Evolutionary conservation across 2,329 filamentous ascomycete genomes (phyloP).

Genomic region (Massarina eburnea): DNA sequence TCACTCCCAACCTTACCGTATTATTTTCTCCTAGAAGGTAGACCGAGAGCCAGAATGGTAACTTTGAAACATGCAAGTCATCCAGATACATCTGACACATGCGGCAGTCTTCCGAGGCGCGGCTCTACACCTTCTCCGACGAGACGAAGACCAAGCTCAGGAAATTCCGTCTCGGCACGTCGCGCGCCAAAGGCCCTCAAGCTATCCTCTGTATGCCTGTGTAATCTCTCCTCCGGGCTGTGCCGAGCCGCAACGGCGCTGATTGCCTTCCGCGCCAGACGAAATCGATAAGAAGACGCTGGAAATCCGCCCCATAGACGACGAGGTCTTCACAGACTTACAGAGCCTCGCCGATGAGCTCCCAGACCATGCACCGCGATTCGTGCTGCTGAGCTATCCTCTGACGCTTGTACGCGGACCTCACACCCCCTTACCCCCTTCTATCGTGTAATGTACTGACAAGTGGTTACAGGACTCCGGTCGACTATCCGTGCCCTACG

Average conservation of each 20-base stretch:
- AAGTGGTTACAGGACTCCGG: constrained; percentile 68
- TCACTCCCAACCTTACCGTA: too few relatives aligned
- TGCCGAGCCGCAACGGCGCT: constrained; percentile 20
- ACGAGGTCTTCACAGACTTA: constrained; percentile 79
- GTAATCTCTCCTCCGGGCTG: constrained; percentile 6
- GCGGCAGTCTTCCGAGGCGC: constrained; percentile 70
- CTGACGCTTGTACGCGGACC: constrained; percentile 69
- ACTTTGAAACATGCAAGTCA: neutral
- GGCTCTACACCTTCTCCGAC: constrained; percentile 88
- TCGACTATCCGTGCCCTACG: constrained; percentile 85
- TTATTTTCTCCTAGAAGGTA: neutral
- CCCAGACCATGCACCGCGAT: constrained; percentile 88
- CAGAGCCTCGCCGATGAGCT: constrained; percentile 83
- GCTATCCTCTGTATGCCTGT: constrained; percentile 82
- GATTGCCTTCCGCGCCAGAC: constrained; percentile 60
- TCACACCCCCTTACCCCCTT: neutral
- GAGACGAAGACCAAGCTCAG: constrained; percentile 87
- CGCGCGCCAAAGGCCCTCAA: constrained; percentile 80
- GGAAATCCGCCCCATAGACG: constrained; percentile 83
- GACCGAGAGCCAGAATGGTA: neutral
- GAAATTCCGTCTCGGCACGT: constrained; percentile 92
- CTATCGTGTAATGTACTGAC: neutral
- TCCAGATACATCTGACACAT: constrained; percentile 5
- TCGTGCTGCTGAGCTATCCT: constrained; percentile 87
- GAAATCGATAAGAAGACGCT: constrained; percentile 87